A percentile compares a stretch with the other conserved stretches of the same genome.
Evolutionary conservation across 331 rosid species (phyloP).

Genomic region (Quercus lobata): DNA sequence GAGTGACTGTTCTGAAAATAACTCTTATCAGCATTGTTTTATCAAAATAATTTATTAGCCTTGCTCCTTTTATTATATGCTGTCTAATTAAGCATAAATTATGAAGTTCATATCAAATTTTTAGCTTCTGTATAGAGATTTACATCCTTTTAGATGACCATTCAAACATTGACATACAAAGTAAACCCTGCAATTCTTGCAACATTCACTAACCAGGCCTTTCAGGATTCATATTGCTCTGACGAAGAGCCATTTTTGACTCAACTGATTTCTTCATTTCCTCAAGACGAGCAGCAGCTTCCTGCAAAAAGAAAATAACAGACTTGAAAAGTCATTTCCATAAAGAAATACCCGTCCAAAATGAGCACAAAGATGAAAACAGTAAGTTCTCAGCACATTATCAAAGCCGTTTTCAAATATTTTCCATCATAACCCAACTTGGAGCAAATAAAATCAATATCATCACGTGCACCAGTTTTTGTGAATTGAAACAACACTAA

Average conservation of each 20-base stretch:
- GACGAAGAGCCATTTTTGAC: slow-evolving; percentile 83
- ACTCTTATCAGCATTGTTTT: not conserved
- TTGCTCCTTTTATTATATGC: not conserved
- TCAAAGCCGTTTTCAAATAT: not conserved
- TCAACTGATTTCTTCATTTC: slow-evolving; percentile 85
- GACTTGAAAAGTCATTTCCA: slow-evolving; percentile 7
- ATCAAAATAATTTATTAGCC: not conserved
- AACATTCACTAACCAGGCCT: slow-evolving; percentile 78
- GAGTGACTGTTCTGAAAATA: not conserved
- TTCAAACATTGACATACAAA: slow-evolving; percentile 1
- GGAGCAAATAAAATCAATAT: not conserved
- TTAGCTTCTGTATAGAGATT: not conserved
- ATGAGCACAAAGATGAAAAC: not conserved
- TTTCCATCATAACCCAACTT: not conserved
- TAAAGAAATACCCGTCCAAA: slow-evolving; percentile 11
- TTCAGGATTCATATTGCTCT: slow-evolving; percentile 88
- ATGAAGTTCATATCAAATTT: not conserved
- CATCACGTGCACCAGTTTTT: not conserved
- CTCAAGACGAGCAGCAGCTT: slow-evolving; percentile 84
- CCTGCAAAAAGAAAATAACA: slow-evolving; percentile 37
- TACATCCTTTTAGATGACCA: not conserved
- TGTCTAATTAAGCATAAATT: not conserved
- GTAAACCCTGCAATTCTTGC: not conserved
- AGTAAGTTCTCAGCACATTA: not conserved
- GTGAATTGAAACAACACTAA: not conserved